Percentiles rank a stretch among this genome's conserved stretches.
Evolutionary conservation across 2,329 filamentous ascomycete genomes (phyloP).

Genomic region (Colletotrichum orchidophilum): DNA sequence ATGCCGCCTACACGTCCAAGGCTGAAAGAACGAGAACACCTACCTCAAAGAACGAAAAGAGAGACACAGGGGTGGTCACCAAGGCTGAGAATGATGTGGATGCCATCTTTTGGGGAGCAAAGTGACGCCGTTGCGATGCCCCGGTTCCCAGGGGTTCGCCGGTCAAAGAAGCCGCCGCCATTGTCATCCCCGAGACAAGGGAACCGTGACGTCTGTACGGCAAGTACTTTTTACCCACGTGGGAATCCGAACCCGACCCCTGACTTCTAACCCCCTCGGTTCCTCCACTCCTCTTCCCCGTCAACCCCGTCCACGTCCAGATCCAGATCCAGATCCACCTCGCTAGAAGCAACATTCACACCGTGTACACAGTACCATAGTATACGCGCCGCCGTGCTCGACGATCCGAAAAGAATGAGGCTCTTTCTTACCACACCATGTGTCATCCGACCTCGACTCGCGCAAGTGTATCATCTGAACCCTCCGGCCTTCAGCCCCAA

Average conservation of each 20-base stretch:
- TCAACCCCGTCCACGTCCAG: background rate
- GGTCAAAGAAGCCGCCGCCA: background rate
- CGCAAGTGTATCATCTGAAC: constrained; percentile 23
- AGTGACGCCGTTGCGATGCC: background rate
- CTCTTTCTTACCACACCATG: background rate
- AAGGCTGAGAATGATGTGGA: background rate
- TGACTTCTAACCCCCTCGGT: background rate
- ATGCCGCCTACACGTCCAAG: background rate
- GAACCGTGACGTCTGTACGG: constrained; percentile 4
- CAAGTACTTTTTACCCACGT: too few relatives aligned
- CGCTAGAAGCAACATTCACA: too few relatives aligned
- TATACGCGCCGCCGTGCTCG: too few relatives aligned
- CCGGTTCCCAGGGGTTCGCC: background rate
- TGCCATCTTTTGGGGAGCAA: background rate
- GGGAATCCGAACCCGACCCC: background rate
- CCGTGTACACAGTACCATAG: too few relatives aligned
- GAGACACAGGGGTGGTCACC: background rate
- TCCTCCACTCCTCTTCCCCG: background rate
- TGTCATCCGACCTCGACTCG: constrained; percentile 13
- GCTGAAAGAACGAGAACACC: background rate
- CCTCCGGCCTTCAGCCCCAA: constrained; percentile 10
- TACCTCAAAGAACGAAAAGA: background rate
- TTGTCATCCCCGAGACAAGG: constrained; percentile 14
- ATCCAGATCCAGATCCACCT: background rate
- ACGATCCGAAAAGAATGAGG: background rate